These are phyloP conservation scores for Myxozyma geophila DNA, from an alignment of 805 yeast genomes.

Conservation along the genomic window DNA sequence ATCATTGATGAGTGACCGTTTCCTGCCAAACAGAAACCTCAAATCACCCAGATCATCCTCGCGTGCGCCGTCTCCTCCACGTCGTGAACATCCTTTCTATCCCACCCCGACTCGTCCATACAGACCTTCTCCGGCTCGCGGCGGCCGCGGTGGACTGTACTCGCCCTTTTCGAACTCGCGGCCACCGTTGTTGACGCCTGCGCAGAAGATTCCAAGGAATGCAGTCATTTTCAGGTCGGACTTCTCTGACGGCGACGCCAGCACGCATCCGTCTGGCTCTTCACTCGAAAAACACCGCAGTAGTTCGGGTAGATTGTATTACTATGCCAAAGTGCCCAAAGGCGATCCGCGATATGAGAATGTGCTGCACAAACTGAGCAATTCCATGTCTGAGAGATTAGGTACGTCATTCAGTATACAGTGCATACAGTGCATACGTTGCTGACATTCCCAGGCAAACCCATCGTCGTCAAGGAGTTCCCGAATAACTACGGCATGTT, in stretches of 20 bases:
- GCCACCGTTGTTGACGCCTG: background rate
- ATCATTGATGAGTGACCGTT: too few relatives aligned
- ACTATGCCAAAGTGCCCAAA: background rate
- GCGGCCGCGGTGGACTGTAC: too few relatives aligned
- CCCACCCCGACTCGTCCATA: too few relatives aligned
- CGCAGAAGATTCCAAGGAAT: background rate
- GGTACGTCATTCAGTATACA: constrained; percentile 5
- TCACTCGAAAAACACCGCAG: background rate
- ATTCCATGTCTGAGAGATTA: background rate
- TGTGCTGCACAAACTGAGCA: background rate
- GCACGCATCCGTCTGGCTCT: constrained; percentile 10
- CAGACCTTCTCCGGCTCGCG: too few relatives aligned
- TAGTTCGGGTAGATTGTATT: background rate
- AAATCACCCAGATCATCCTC: too few relatives aligned
- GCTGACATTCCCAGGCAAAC: background rate
- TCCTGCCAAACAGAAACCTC: too few relatives aligned
- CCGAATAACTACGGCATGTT: constrained; percentile 20
- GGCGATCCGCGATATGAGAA: background rate
- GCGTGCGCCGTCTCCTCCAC: too few relatives aligned
- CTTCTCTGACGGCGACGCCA: constrained; percentile 11
- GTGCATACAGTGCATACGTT: background rate
- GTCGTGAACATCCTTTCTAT: too few relatives aligned
- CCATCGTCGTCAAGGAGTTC: background rate
- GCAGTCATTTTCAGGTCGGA: background rate
- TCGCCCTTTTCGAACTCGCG: too few relatives aligned